Base-by-base conservation (phyloP, 352 stramenopile species). In the Phytophthora chlamydospora region DNA sequence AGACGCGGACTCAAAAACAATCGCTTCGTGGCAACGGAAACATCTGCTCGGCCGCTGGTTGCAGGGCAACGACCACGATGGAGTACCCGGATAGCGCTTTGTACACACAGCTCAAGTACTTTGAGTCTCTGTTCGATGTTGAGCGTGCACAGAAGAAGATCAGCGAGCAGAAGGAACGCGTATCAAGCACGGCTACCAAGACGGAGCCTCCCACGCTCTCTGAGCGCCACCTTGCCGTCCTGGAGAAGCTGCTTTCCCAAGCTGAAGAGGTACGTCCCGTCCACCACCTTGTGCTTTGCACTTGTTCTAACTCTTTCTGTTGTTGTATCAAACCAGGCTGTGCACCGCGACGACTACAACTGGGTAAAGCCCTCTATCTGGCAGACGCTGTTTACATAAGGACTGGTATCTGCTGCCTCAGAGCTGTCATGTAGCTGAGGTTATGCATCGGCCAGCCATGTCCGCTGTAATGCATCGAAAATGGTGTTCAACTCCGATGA, bases 91-190 rank as follows among this genome's bases (percentile, higher is more conserved):
- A 98, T 64, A 86, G 78, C 45, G 76, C 80, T 14, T 73, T 99
- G 17, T 97, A 99, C 61, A 99, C 90, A 16, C 97, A 99, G 70
- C 86, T 99, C 41, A 99, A 99, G 73, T 99, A 97, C 66, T 96
- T 98, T 53, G 93, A 98, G 69, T 92, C 91, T 21, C 83, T 99
- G 8, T 99, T 99, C 54, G 93, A 99, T 71, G 61, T 97, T 11
- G 82, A 97, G 16, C 95, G 89, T 27, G 90, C 88, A 8, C 72
- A 97, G 71, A 88, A 88, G 45, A 96, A 90, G 45, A 80, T 91
- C 29, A 55, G 72, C 49, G 85, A 89, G 36, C 71, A 97, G 62
- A 80, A 94, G 34, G 67, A 75, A 21, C 72, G 71, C 41, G 55
- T 50, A 51, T 64, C 34, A 45, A 50, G 47, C 21, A 63, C 24